Base-by-base conservation (phyloP, 75 land plant species). In the Gnetum montanum region DNA sequence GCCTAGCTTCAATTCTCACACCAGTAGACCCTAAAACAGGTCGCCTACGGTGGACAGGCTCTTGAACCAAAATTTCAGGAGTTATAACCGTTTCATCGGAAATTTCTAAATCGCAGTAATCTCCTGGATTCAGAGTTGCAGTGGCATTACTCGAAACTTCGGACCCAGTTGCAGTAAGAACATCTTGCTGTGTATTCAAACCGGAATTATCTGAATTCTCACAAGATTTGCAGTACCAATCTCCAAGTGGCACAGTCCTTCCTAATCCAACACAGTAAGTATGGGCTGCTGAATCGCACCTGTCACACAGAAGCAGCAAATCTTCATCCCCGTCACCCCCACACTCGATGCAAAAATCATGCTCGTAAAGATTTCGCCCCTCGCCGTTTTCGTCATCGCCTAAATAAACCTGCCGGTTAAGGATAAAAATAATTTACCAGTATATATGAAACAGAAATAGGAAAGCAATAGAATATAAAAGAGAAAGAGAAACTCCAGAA, bases 221-320 rank as follows among this genome's bases (percentile, higher is more conserved):
- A 59, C 97, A 91, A 30, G 67, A 76, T 31, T 54, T 48, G 46
- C 98, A 94, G 63, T 63, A 94, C 98, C 98, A 94, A 61, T 94
- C 90, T 46, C 90, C 90, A 16, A 73, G 79, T 41, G 98, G 98
- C 8, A 94, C 82, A 37, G 76, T 63, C 19, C 48, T 27, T 24
- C 96, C 96, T 15, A 89, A 62, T 36, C 98, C 98, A 55, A 76
- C 80, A 64, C 98, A 94, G 46, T 77, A 94, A 6, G 96, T 82
- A 56, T 94, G 98, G 47, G 87, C 68, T 27, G 91, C 96, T 0
- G 90, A 66, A 62, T 94, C 90, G 59, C 98, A 94, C 6, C 74
- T 64, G 67, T 94, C 95, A 71, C 98, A 94, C n/a, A 94, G 68
- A 24, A 94, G 69, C 18, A 94, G 62, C 29, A 85, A 77, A 41